Base-by-base conservation (phyloP, 176 grass and related monocot genomes). In the Miscanthus lutarioriparius region DNA sequence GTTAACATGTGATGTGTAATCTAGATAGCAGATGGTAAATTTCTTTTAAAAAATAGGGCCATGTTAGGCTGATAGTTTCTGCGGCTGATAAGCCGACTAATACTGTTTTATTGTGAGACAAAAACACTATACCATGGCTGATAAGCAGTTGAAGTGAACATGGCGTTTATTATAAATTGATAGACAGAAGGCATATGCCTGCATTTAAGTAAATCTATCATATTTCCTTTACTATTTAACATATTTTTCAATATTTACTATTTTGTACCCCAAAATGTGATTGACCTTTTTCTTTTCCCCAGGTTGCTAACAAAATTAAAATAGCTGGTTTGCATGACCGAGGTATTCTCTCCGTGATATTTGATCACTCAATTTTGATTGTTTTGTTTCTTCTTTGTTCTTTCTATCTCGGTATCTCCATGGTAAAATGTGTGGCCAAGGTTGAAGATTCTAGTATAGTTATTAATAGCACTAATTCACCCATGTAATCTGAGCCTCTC, bases 301-400 rank as follows among this genome's bases (percentile, higher is more conserved):
- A 80, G 64, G 43, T 80, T 51, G 49, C 63, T 51, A 68, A 68
- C 19, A 67, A 80, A 68, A 80, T 80, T 68, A 68, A 51, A 80
- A 47, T 80, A 48, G 27, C 43, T 25, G 28, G 78, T 4, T 51
- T 80, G 27, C 78, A 80, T 37, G 78, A 80, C 44, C 41, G 78
- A 80, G 78, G 78, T 80, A 68, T 23, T 20, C 17, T 80, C 27
- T 3, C 17, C 6, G n/a, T 80, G 25, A 80, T 66, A 65, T 67
- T 45, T 43, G 1, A 67, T 80, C 26, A 35, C 38, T 65, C 8
- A 33, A 20, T 64, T 64, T 63, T 41, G 13, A 64, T 22, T 47
- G 13, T 80, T 45, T 48, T 30, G 10, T 19, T 66, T 23, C 48
- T 35, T 9, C 10, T 75, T 75, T 51, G 8, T 54, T 53, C 7